phyloP scores from a whole-genome alignment of 1,284 basidiomycete genomes.

The Paramarasmius palmivorus region DNA sequence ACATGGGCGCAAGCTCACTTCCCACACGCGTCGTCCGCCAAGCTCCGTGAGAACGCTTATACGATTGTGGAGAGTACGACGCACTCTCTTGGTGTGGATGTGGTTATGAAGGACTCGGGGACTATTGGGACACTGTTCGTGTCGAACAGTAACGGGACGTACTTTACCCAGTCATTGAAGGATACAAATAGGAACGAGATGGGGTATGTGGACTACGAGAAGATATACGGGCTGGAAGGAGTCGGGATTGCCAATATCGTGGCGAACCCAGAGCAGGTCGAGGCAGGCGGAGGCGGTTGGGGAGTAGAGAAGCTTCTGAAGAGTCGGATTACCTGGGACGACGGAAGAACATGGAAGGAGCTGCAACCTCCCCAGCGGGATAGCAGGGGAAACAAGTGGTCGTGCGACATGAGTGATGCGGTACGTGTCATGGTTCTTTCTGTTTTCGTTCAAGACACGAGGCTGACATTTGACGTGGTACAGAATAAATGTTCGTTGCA shows the following conservation, averaged over 20 bases:
- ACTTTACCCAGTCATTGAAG: conserved; percentile 89
- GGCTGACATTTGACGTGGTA: not conserved
- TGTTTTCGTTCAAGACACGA: not conserved
- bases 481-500: conserved; percentile 80
- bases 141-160: conserved; percentile 92
- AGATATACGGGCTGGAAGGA: conserved; percentile 89
- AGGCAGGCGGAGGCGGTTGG: conserved; percentile 54
- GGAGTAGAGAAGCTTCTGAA: conserved; percentile 67
- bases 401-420: conserved; percentile 60
- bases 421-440: too few relatives aligned
- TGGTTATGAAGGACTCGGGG: conserved; percentile 74
- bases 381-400: conserved; percentile 58
- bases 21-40: conserved; percentile 81
- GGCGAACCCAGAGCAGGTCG: conserved; percentile 79
- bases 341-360: conserved; percentile 82
- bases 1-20: conserved; percentile 85
- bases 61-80: conserved; percentile 94
- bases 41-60: conserved; percentile 87
- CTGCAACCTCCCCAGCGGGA: conserved; percentile 68
- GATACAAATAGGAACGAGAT: conserved; percentile 88
- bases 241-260: conserved; percentile 91
- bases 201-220: conserved; percentile 95
- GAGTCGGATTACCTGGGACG: conserved; percentile 88
- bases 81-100: conserved; percentile 93
- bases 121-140: conserved; percentile 91